Evolutionary conservation across 1,139 yeast genomes (phyloP), one percentile per base, ranked within the genome.

Genomic region (Suhomyces bolitotheri): DNA sequence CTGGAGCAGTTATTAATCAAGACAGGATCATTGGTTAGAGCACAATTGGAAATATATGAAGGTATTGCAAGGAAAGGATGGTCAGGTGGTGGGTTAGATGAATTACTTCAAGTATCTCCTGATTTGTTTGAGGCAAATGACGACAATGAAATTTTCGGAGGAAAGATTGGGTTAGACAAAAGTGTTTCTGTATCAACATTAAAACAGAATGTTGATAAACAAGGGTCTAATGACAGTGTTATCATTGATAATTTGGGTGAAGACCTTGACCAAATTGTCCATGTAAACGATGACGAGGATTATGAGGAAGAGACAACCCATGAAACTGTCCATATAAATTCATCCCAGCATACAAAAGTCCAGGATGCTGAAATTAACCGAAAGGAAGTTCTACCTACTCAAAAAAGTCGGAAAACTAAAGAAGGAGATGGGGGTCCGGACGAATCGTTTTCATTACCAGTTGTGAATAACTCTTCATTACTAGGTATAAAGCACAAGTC

Each of bases 61-160:
- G 82, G 85, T 14, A 78, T 88, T 22, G 95, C 95, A 0, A 71
- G 80, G 39, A 87, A 87, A 54, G 94, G 95, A 7, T 82, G 90
- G 88, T 73, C 84, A 8, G 95, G 95, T 7, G 92, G 92, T 14
- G 95, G 95, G 0, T 60, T 86, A 25, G 95, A 87, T 52, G 81
- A 76, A 19, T 61, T 87, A 34, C 62, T 80, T 26, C 58, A 71
- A n/a, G 57, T 69, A 31, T 69, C 80, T 9, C 78, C 78, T 2
- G 82, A 77, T 48, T 71, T 78, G 3, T 76, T 77, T 50, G 65
- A 61, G 22, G 41, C 38, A 8, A 40, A 25, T 21, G 37, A 38
- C 19, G 47, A 43, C n/a, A 19, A 39, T 5, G 45, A 43, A 21
- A 34, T 23, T n/a, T 19, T 21, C 14, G 12, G 20, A 6, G 6